Conservation (phyloP, 306 rosid genomes). For the Sechiopsis laciniata region DNA sequence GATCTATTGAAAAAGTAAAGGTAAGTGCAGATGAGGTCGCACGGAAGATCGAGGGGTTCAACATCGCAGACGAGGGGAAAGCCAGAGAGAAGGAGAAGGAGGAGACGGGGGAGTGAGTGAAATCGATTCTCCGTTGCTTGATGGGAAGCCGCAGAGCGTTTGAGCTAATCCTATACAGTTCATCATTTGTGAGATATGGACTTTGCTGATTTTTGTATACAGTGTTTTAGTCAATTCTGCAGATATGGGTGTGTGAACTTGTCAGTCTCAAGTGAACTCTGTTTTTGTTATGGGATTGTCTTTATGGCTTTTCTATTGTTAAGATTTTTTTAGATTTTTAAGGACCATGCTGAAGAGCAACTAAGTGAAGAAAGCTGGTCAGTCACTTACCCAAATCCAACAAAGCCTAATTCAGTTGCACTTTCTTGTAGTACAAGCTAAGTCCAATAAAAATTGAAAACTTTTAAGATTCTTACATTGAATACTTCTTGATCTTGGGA, state of each 20-base stretch:
- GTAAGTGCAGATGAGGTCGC: slow-evolving; percentile 62
- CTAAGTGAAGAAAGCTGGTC: neutral
- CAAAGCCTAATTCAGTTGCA: no score
- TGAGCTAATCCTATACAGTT: slow-evolving; percentile 16
- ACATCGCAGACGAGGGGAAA: slow-evolving; percentile 56
- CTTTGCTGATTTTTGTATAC: slow-evolving; percentile 28
- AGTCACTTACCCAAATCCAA: slow-evolving; percentile 5
- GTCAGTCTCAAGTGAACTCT: neutral
- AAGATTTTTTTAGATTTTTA: neutral
- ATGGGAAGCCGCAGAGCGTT: neutral
- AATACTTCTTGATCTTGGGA: neutral
- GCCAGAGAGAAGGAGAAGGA: slow-evolving; percentile 56
- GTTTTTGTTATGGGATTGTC: no score
- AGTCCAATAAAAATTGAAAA: neutral
- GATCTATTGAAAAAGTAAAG: slow-evolving; percentile 51
- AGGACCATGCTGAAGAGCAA: slow-evolving; percentile 1
- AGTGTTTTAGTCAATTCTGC: slow-evolving; percentile 35
- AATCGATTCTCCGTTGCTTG: slow-evolving; percentile 16
- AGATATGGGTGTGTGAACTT: slow-evolving; percentile 22
- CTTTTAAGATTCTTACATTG: neutral
- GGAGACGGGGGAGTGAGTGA: slow-evolving; percentile 53
- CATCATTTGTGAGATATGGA: slow-evolving; percentile 21
- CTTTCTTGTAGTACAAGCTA: no score
- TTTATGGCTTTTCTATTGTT: neutral
- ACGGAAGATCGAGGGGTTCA: slow-evolving; percentile 74